A percentile compares a stretch with the other conserved stretches of the same genome.
These are phyloP conservation scores for Boletus nobilissimus DNA, from an alignment of 1,284 basidiomycete species.

Conservation along the genomic window DNA sequence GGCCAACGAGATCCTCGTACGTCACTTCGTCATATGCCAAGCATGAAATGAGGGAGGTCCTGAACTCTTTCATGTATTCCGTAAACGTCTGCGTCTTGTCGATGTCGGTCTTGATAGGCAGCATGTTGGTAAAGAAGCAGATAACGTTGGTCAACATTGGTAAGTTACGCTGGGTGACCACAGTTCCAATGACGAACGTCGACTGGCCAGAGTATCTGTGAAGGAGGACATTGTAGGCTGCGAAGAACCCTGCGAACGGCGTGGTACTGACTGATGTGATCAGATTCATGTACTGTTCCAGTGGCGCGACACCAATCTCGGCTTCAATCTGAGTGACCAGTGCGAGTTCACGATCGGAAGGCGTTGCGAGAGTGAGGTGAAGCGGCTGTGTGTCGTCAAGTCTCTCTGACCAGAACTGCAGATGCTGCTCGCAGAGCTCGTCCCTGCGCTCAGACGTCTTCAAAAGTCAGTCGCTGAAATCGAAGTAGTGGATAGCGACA, in stretches of 20 bases:
- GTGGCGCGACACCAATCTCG: conserved; percentile 34
- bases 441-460: conserved; percentile 41
- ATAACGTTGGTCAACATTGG: conserved; percentile 37
- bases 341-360: conserved; percentile 39
- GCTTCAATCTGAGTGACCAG: conserved; percentile 44
- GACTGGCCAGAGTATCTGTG: conserved; percentile 44
- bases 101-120: conserved; percentile 42
- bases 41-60: conserved; percentile 30
- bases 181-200: conserved; percentile 40
- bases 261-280: conserved; percentile 31
- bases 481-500: conserved; percentile 42
- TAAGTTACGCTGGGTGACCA: conserved; percentile 42
- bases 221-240: conserved; percentile 42
- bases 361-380: conserved; percentile 41
- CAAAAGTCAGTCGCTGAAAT: conserved; percentile 43
- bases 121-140: conserved; percentile 44
- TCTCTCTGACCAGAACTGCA: conserved; percentile 40
- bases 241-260: conserved; percentile 43
- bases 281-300: conserved; percentile 37
- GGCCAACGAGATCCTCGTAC: conserved; percentile 44
- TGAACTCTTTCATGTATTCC: conserved; percentile 38
- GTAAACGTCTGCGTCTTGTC: conserved; percentile 36
- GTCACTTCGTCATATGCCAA: conserved; percentile 42
- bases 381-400: conserved; percentile 39
- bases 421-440: conserved; percentile 36